phyloP scores from a whole-genome alignment of 768 basidiomycete genomes.

The Kondoa subrosea region DNA sequence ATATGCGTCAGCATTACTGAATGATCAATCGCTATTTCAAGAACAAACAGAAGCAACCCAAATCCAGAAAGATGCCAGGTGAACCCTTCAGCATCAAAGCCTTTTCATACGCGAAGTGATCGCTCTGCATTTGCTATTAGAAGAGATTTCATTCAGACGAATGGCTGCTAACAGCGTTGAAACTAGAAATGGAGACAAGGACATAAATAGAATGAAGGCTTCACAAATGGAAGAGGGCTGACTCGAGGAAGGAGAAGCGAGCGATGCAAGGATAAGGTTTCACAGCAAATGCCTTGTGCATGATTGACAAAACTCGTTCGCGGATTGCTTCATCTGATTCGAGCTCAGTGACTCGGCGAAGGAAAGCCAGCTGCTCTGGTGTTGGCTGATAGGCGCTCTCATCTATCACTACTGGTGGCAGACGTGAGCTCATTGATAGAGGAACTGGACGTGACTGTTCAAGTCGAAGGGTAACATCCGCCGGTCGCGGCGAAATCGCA shows the following conservation, averaged over 20 bases:
- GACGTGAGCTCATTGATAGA: no score
- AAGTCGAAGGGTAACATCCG: no score
- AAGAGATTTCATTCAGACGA: not conserved
- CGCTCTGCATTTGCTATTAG: not conserved
- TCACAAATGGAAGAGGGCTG: not conserved
- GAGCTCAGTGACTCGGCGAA: no score
- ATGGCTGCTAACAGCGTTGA: not conserved
- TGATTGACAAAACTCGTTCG: no score
- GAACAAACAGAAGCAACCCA: not conserved
- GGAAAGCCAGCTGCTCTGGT: no score
- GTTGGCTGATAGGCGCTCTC: no score
- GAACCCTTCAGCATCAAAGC: not conserved
- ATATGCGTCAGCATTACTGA: not conserved
- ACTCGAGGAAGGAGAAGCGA: not conserved
- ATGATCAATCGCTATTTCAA: not conserved
- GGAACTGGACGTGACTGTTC: no score
- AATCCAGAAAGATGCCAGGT: not conserved
- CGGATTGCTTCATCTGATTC: no score
- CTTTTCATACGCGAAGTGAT: not conserved
- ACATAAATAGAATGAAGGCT: not conserved
- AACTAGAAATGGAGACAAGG: not conserved
- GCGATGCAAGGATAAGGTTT: not conserved
- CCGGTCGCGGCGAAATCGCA: no score
- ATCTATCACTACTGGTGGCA: no score
- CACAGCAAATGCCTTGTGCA: no score